Evolutionary conservation across 768 basidiomycete genomes (phyloP), one percentile per base, ranked within the genome.

Genomic region (Hirschioporus abietinus): DNA sequence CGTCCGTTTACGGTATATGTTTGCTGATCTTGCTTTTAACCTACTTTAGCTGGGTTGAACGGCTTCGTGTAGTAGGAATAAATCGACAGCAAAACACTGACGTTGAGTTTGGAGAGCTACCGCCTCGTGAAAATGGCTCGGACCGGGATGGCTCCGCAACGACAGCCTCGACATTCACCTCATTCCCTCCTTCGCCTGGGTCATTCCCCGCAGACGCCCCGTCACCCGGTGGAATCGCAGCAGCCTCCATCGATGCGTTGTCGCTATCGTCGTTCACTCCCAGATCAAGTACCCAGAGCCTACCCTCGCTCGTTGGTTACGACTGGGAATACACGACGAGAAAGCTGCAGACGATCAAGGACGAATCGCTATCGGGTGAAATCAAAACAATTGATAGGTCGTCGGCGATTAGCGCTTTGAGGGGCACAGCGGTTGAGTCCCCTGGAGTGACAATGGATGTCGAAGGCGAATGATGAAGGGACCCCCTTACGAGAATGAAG

Each of bases 11-110:
- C 30, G 61, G 63, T 25, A 61, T 66, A 24, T 25, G 68, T 65
- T 58, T 68, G 69, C 24, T 60, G 26, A n/a, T 61, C 20, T 59
- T 4, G 15, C 62, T 65, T 27, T 59, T 3, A 52, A 12, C 42
- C 20, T 52, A 12, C 20, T 52, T 59, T 71, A 92, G 90, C 58
- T 95, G 93, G 93, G 90, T 95, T 35, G 90, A 91, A 61, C 86
- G 93, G 4, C 79, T 95, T 18, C 86, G 90, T 1, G 82, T 89
- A 35, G 84, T 95, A 57, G 93, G 93, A 6, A 77, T 94, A 57
- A 89, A 92, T 69, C 84, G 92, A 17, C 83, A 78, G 52, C 70
- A 60, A 10, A 36, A 35, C 25, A 23, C 52, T 1, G 70, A 66
- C 10, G 59, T 59, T 25, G 23, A 52, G 42, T 5, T 15, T 15